Base-by-base conservation (phyloP, 805 yeast genomes). In the Saturnispora quitensis region DNA sequence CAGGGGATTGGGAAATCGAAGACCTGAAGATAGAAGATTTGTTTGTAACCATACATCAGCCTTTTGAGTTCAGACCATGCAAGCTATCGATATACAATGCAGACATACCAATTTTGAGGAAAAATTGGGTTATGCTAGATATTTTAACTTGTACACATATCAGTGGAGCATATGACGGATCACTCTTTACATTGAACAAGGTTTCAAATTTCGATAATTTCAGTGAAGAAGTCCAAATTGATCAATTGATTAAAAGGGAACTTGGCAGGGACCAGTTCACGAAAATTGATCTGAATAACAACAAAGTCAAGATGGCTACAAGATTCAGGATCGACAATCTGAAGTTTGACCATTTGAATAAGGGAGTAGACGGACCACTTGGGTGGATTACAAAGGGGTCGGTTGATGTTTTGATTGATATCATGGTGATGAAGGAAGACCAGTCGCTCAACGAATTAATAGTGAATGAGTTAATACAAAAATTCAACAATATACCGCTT, bases 361-460 rank as follows among this genome's bases (percentile, higher is more conserved):
- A 87, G 1, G 98, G 97, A 0, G 76, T 87, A 52, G 82, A 82
- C 50, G 99, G 99, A 0, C 96, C 98, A 12, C 89, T 93, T 67
- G 97, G 98, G 6, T 93, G 99, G 99, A 91, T 93, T 51, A 81
- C 88, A 5, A 76, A 79, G 55, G 99, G 99, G 13, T 81, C 81
- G 48, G 98, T 91, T 22, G 97, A 93, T 66, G 84, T 93, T 82
- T 71, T 88, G 56, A 97, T 97, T 7, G 97, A 93, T 62, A 80
- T 91, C 17, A 79, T 83, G 75, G 81, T 89, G 2, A 95, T 96
- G 0, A 78, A 79, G 45, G 59, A 60, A 38, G 60, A 64, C 43
- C 57, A 56, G 13, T 56, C 64, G 6, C 82, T 79, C 49, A 73
- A 74, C 42, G 77, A 34, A 51, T 62, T 42, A 64, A 70, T n/a